Evolutionary conservation across 2,329 filamentous ascomycete genomes (phyloP), one percentile per base, ranked within the genome.

Genomic region (Claviceps africana): DNA sequence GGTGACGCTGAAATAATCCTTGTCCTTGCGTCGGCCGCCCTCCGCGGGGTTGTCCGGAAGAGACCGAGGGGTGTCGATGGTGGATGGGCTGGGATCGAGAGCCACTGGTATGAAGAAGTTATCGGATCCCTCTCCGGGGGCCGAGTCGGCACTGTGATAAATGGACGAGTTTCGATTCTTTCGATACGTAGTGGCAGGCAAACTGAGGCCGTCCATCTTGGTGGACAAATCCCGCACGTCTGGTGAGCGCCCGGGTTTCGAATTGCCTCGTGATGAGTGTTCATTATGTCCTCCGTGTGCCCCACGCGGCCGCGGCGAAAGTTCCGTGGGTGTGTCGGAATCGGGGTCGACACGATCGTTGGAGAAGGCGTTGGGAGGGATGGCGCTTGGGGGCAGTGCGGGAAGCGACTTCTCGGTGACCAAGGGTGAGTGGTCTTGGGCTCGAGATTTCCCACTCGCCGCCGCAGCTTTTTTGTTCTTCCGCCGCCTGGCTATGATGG

Each of bases 321-420:
- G 70, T 59, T 90, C 85, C 45, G 79, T 82, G 3, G 83, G 82
- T 7, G 78, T 82, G 55, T 85, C 82, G 33, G 78, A 80, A 56
- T 86, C 78, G 48, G 76, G 70, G 46, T 83, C 67, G 66, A 75
- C 67, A 70, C 82, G 63, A 64, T 82, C 63, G 67, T 74, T 65
- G 72, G 79, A 78, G 61, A 84, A 86, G 3, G 78, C 74, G 57
- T 76, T 79, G 42, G 77, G 75, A 37, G 80, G 74, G 33, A 81
- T 74, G 31, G 83, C 85, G 59, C 81, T 88, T 6, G 87, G 86
- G 31, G 91, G 93, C 25, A 97, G 76, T 28, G 93, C 93, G 21
- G 93, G 93, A 37, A 98, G 73, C 7, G 89, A 95, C 67, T 97
- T 97, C 65, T 98, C 91, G 40, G 86, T 80, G 56, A 88, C 82